phyloP scores from a whole-genome alignment of 1,284 basidiomycete genomes.

The Phlebopus sp. region DNA sequence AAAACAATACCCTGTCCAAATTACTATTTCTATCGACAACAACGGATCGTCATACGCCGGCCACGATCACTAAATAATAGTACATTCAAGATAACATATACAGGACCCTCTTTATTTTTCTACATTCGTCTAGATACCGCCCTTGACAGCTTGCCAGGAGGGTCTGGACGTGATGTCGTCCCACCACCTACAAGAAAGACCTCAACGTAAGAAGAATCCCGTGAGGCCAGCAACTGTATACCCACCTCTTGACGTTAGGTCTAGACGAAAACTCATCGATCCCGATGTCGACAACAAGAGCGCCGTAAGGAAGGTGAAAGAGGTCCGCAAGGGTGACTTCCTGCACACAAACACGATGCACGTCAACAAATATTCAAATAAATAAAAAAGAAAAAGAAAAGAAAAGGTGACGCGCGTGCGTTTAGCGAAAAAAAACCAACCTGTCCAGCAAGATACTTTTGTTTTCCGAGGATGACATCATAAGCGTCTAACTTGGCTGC shows the following conservation, averaged over 20 bases:
- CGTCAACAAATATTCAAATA: too few relatives aligned
- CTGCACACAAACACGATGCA: constrained; percentile 18
- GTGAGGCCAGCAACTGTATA: neutral
- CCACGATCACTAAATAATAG: too few relatives aligned
- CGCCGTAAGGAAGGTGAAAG: constrained; percentile 48
- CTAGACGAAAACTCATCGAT: constrained; percentile 32
- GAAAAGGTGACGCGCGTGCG: neutral
- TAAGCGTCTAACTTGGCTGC: constrained; percentile 41
- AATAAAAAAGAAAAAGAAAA: neutral
- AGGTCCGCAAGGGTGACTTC: constrained; percentile 51
- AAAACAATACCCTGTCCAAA: too few relatives aligned
- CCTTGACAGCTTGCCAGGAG: constrained; percentile 40
- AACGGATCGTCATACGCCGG: too few relatives aligned
- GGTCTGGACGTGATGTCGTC: constrained; percentile 36
- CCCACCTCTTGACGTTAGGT: constrained; percentile 38
- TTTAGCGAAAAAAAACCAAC: constrained; percentile 25
- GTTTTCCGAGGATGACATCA: constrained; percentile 44
- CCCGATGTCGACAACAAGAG: constrained; percentile 25
- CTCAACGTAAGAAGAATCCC: neutral
- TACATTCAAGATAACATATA: too few relatives aligned
- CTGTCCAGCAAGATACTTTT: constrained; percentile 46
- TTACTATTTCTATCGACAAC: too few relatives aligned
- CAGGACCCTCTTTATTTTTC: too few relatives aligned
- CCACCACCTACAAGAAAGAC: constrained; percentile 36
- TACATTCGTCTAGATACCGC: constrained; percentile 22